phyloP scores from a whole-genome alignment of 441 rosid species.

The Pelargonium citronellum region DNA sequence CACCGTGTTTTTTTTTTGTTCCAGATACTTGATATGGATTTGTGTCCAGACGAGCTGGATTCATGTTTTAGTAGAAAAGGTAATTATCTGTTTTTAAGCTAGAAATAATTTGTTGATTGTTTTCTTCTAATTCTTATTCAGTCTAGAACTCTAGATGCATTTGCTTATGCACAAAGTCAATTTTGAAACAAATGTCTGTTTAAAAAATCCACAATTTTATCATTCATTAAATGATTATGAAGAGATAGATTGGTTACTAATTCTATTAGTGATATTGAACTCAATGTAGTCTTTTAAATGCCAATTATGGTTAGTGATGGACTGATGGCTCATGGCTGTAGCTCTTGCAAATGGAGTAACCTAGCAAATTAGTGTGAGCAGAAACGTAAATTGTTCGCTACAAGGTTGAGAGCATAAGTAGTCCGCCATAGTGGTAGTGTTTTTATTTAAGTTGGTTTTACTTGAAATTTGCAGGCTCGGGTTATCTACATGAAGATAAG shows the following conservation, averaged over 20 bases:
- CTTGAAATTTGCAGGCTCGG: constrained; percentile 15
- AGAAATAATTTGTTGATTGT: constrained; percentile 2
- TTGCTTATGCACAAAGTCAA: neutral
- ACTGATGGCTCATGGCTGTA: neutral
- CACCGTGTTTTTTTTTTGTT: constrained; percentile 14
- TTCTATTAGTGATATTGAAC: neutral
- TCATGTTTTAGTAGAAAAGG: constrained; percentile 28
- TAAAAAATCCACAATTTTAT: neutral
- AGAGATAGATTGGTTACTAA: no score
- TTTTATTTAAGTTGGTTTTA: constrained; percentile 18
- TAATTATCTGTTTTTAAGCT: constrained; percentile 17
- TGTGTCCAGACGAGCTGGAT: constrained; percentile 36
- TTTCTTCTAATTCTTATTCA: constrained; percentile 11
- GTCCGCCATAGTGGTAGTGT: neutral
- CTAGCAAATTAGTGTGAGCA: neutral
- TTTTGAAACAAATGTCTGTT: neutral
- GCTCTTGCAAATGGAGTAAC: neutral
- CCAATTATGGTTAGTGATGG: constrained; percentile 6
- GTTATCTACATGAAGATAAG: constrained; percentile 20
- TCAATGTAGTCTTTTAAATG: neutral
- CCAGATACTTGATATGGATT: constrained; percentile 46
- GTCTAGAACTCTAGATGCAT: constrained; percentile 6
- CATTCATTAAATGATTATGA: neutral
- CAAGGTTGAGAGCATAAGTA: neutral
- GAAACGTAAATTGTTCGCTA: neutral